Evolutionary conservation across 768 basidiomycete species (phyloP).

Genomic region (Trametes cingulata): DNA sequence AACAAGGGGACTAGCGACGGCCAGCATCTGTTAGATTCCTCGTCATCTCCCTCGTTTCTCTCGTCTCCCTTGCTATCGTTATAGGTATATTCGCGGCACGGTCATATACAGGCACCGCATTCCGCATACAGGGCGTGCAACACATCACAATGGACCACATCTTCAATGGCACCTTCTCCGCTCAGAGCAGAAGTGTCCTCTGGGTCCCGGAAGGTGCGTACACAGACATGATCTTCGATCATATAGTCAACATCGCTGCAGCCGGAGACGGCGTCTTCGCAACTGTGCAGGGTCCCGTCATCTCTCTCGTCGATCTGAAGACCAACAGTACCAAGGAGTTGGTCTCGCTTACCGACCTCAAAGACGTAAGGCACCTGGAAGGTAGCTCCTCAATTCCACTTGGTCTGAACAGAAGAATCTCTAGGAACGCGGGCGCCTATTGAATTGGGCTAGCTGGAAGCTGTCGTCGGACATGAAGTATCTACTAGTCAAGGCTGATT

Average conservation of each 20-base stretch:
- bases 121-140: slow-evolving; percentile 52
- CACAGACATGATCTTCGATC: neutral
- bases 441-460: slow-evolving; percentile 66
- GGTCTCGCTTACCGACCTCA: slow-evolving; percentile 58
- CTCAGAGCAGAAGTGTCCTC: slow-evolving; percentile 48
- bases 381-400: no score
- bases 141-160: slow-evolving; percentile 87
- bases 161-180: slow-evolving; percentile 86
- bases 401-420: no score
- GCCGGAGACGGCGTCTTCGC: slow-evolving; percentile 96
- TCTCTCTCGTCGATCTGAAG: slow-evolving; percentile 81
- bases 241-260: slow-evolving; percentile 30
- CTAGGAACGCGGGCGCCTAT: slow-evolving; percentile 58
- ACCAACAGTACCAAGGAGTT: slow-evolving; percentile 66
- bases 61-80: slow-evolving; percentile 61
- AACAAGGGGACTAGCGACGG: slow-evolving; percentile 35
- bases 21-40: slow-evolving; percentile 60
- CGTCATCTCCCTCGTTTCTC: slow-evolving; percentile 55
- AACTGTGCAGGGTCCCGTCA: slow-evolving; percentile 54
- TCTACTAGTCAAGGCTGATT: slow-evolving; percentile 77
- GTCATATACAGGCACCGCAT: slow-evolving; percentile 61
- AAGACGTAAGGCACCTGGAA: slow-evolving; percentile 50
- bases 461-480: slow-evolving; percentile 91
- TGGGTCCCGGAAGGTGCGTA: slow-evolving; percentile 90
- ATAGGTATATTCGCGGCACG: slow-evolving; percentile 81